Base-by-base conservation (phyloP, 2,329 filamentous ascomycete species). In the Xylariaceae sp. region DNA sequence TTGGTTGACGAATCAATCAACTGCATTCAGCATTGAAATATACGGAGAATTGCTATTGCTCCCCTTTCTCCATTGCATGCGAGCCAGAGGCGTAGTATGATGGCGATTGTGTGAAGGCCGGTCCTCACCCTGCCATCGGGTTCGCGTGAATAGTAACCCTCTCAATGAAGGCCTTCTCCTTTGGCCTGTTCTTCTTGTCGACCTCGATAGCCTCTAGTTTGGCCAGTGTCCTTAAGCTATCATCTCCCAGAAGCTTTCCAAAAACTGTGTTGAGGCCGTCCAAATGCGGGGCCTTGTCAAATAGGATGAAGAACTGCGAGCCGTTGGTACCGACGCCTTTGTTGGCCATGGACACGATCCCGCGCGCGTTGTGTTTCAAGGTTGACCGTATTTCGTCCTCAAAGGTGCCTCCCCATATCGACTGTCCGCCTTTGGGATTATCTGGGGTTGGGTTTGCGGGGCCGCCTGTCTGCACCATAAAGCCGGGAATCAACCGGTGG, bases 231-330 rank as follows among this genome's bases (percentile, higher is more conserved):
- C 76, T 80, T 45, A 84, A 64, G 52, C 80, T 79, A 42, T 84
- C 83, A 62, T 86, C 84, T 36, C 80, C 84, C 52, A 86, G 76
- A 32, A 92, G 76, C 68, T 86, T 85, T 10, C 88, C 89, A 71
- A 95, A 92, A 1, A 92, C 85, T 0, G 89, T 92, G 67, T 94
- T 94, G 68, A 89, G 81, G 4, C 88, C 89, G 68, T 94, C 89
- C 40, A 95, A 75, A 72, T 94, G 89, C 36, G 87, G 81, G 22
- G 89, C 87, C 61, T 87, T 84, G 55, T 87, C 87, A 63, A 91
- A 87, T 1, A 85, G 83, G 56, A 94, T 76, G 70, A 92, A 95
- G 73, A 94, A 95, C 68, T 95, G 89, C 46, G 82, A 87, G 15
- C 85, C 86, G 66, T 91, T 91, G 40, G 86, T 88, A 21, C 78